Conservation (phyloP, 495 filamentous ascomycete genomes). For the Hypoxylon fuscum region DNA sequence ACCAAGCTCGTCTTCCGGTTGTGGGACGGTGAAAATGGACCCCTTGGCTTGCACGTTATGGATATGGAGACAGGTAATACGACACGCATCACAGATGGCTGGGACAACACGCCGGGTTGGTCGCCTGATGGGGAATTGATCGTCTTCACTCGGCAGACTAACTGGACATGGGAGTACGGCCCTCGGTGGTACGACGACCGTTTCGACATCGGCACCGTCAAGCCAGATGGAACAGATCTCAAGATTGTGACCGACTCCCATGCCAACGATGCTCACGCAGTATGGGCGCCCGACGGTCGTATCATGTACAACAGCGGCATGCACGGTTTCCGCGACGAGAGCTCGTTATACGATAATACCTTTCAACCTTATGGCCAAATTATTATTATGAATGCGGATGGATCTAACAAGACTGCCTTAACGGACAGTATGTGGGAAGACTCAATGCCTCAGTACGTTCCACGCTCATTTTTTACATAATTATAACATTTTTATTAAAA, state of each 20-base stretch:
- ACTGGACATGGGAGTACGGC: background rate
- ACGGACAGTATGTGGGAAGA: conserved; percentile 41
- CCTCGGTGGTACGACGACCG: background rate
- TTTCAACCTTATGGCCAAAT: conserved; percentile 37
- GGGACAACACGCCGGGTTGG: conserved; percentile 30
- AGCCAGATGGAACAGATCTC: conserved; percentile 49
- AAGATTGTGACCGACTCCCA: conserved; percentile 45
- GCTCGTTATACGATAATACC: conserved; percentile 23
- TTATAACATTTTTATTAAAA: no score
- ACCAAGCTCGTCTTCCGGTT: conserved; percentile 18
- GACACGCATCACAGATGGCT: conserved; percentile 10
- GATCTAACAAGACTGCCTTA: conserved; percentile 27
- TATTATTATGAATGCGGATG: conserved; percentile 36
- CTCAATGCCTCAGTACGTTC: conserved; percentile 35
- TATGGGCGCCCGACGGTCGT: conserved; percentile 44
- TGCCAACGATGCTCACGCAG: conserved; percentile 55
- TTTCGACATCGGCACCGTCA: conserved; percentile 53
- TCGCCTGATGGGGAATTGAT: conserved; percentile 32
- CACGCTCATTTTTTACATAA: background rate
- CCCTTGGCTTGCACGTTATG: conserved; percentile 29
- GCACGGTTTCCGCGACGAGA: conserved; percentile 32
- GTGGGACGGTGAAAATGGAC: background rate
- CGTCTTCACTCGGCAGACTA: conserved; percentile 28
- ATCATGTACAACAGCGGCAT: conserved; percentile 33
- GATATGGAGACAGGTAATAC: conserved; percentile 20